Evolutionary conservation across 352 stramenopile species (phyloP).

Genomic region (Pythium scleroteichum): DNA sequence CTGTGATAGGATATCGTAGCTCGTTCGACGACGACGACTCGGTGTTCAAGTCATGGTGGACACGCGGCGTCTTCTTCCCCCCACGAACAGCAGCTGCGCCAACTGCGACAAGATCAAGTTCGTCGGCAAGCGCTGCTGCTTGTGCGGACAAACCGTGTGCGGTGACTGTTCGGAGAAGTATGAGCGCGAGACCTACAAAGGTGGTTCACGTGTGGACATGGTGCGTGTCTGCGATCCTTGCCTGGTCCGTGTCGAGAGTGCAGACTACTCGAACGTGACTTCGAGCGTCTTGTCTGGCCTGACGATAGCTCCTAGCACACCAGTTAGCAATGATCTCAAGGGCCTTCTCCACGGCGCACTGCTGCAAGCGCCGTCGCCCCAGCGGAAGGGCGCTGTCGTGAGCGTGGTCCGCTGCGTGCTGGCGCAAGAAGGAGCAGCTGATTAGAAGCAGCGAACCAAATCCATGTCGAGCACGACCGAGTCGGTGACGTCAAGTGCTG

Average conservation of each 20-base stretch:
- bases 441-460: background rate
- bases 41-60: conserved; percentile 52
- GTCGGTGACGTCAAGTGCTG: background rate
- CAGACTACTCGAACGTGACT: conserved; percentile 39
- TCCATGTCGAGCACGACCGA: background rate
- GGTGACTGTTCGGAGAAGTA: conserved; percentile 38
- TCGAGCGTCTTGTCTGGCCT: too few relatives aligned
- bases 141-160: conserved; percentile 65
- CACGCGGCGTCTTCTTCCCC: conserved; percentile 33
- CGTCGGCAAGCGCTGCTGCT: conserved; percentile 45
- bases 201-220: conserved; percentile 9
- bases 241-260: conserved; percentile 50
- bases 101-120: conserved; percentile 50
- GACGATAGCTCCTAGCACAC: too few relatives aligned
- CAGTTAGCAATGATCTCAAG: conserved; percentile 30
- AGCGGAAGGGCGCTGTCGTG: conserved; percentile 41
- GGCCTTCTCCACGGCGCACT: conserved; percentile 41
- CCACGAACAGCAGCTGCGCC: conserved; percentile 47
- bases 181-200: conserved; percentile 18
- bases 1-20: conserved; percentile 32
- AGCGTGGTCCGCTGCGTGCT: conserved; percentile 53
- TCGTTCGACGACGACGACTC: conserved; percentile 60
- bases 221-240: conserved; percentile 56
- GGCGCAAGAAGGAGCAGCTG: conserved; percentile 32
- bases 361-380: conserved; percentile 29